Conservation (phyloP, 257 asterid species). For the Primulina tabacum region DNA sequence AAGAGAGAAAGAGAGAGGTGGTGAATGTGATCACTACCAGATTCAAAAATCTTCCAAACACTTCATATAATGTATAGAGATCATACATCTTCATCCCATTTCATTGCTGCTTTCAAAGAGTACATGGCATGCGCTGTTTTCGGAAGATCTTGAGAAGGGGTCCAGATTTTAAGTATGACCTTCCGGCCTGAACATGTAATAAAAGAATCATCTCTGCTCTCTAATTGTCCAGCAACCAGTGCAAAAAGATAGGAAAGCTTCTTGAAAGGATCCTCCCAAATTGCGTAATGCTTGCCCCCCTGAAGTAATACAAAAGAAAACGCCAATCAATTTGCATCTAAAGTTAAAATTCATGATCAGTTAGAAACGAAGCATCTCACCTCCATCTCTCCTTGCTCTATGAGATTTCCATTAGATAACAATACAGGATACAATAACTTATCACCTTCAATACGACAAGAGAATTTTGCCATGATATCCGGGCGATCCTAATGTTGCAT, state of each 20-base stretch:
- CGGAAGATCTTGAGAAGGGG: conserved; percentile 84
- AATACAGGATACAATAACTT: conserved; percentile 84
- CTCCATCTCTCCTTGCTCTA: conserved; percentile 85
- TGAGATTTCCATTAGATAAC: conserved; percentile 82
- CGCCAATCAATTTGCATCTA: conserved; percentile 3
- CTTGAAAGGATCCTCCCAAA: conserved; percentile 92
- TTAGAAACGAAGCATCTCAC: conserved; percentile 29
- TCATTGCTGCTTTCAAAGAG: conserved; percentile 94
- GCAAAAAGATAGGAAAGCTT: conserved; percentile 98
- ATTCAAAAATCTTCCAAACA: conserved; percentile 13
- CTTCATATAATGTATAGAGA: conserved; percentile 17
- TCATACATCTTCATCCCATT: conserved; percentile 97
- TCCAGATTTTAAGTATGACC: conserved; percentile 82
- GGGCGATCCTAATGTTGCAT: conserved; percentile 76
- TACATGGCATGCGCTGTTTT: conserved; percentile 95
- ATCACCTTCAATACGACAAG: conserved; percentile 88
- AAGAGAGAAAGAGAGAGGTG: conserved; percentile 10
- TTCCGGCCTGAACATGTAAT: conserved; percentile 75
- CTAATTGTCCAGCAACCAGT: conserved; percentile 88
- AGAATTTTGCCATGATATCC: conserved; percentile 90
- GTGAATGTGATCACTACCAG: neutral
- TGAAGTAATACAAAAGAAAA: conserved; percentile 27
- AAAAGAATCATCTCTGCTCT: conserved; percentile 80
- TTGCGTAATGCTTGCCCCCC: conserved; percentile 76
- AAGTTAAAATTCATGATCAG: conserved; percentile 3